Evolutionary conservation across 352 stramenopile genomes (phyloP), one percentile per base, ranked within the genome.

Genomic region (Globisporangium recalcitrans): DNA sequence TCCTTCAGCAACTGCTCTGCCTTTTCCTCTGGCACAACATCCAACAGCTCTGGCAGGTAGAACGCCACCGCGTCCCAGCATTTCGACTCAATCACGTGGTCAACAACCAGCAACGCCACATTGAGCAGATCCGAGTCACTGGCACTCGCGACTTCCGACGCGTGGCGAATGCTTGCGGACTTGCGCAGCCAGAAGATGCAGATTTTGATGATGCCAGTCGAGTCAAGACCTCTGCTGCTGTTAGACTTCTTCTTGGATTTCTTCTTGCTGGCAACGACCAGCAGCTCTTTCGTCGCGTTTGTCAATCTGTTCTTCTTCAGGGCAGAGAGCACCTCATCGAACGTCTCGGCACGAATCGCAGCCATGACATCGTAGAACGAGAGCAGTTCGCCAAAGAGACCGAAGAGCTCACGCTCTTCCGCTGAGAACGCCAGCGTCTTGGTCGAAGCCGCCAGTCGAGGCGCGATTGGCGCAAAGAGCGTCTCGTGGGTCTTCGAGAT

Each of bases 1-100:
- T 72, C 61, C 4, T 69, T 58, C n/a, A 80, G 62, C 40, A 81
- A 73, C 44, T 42, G 47, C 54, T 27, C 70, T n/a, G 40, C 65
- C 9, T 63, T 67, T 27, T 67, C 63, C 14, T 58, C 44, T 4
- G 67, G 40, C 26, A 85, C 68, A n/a, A 66, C 67, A 16, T 69
- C 65, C 55, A 89, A 67, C 0, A 93, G 65, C 21, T 93, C 82
- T 0, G 80, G 78, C 3, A 93, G 59, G 42, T 90, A 78, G 47
- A 92, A 93, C 22, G 72, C 75, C 16, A 93, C 73, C 2, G 76
- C 70, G 24, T 91, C 73, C 85, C 85, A 93, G 68, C 78, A 91
- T 34, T 73, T 75, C 62, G 72, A 82, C 14, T 74, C 65, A 46
- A 87, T 67, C 40, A 89, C 76, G 36, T 84, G 80, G 31, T 88